Evolutionary conservation across 2,329 filamentous ascomycete genomes (phyloP), one percentile per base, ranked within the genome.

Genomic region (Mycogone perniciosa): DNA sequence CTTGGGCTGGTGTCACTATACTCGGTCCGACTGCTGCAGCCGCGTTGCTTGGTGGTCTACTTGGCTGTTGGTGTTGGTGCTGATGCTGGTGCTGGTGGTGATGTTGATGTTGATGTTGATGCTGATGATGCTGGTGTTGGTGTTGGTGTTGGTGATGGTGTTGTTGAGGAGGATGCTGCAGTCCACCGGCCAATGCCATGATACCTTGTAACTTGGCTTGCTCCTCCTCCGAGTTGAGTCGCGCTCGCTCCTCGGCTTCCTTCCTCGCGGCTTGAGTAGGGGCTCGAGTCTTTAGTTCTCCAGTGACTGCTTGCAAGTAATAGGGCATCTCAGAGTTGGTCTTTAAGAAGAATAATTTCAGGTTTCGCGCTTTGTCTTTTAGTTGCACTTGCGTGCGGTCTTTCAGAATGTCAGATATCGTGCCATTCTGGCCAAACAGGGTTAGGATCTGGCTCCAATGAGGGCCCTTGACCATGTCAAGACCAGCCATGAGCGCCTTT

Each of bases 391-490:
- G 89, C 41, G 90, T 95, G 33, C 89, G 80, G 64, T 95, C 90
- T 59, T 91, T 92, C 20, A 95, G 76, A 27, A 92, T 86, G 59
- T 92, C 86, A 43, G 84, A 91, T 27, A 92, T 81, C 0, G 85
- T 86, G 5, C 90, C 90, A 39, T 85, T 86, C 0, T 82, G 79
- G 0, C 90, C 90, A 64, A 92, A 95, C 39, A 95, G 78, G 2
- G 85, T 85, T 9, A 96, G 74, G 43, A 96, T 96, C 64, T 95
- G 89, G 59, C 88, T 92, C 90, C 90, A 96, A 62, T 96, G 89
- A 13, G 90, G 90, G 0, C 90, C 90, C 64, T 91, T 90, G 43
- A 96, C 90, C 64, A 86, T 82, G 62, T 95, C 90, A 4, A 96
- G 79, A 1, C 90, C 90, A 44, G 86, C 82, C 85, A 96, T 92